Base-by-base conservation (phyloP, 495 filamentous ascomycete genomes). In the Lophiotrema nucula region DNA sequence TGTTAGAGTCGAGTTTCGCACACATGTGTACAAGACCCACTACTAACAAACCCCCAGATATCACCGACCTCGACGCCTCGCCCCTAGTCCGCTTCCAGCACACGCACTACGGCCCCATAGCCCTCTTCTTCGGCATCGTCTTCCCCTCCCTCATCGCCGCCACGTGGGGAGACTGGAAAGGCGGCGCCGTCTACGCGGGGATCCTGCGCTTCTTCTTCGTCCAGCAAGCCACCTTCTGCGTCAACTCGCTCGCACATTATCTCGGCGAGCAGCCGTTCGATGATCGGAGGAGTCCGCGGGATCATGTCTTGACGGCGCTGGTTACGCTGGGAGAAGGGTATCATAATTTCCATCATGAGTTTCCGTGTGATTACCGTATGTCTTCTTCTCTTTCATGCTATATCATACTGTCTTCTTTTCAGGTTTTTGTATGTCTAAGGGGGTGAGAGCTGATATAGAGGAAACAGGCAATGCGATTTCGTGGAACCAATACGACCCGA, bases 311-410 rank as follows among this genome's bases (percentile, higher is more conserved):
- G 72, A 97, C 92, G 35, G 92, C 92, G 43, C 76, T 97, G 10
- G 88, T 93, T 48, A 97, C 92, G 37, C 89, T 97, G 23, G 92
- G 92, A 47, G 92, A 97, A 73, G 92, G 92, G 46, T 97, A 97
- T 78, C 91, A 97, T 82, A 96, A 95, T 78, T 97, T 97, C 84
- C 92, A 97, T 79, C 92, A 97, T 80, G 92, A 97, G 71, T 97
- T 97, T 77, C 92, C 92, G 51, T 92, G 89, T n/a, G 92, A 97
- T 72, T 96, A 96, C 86, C 89, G 47, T 37, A 51, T 37, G 47
- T 51, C 11, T 22, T 22, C 4, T 18, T 22, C 24, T 2, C 26
- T 21, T 37, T 22, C 6, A 51, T 1, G 3, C 47, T 51, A 8
- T 37, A 51, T 3, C 8, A 31, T n/a, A n/a, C n/a, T n/a, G n/a